Base-by-base conservation (phyloP, 1,284 basidiomycete genomes). In the Sporisorium exsertum region DNA sequence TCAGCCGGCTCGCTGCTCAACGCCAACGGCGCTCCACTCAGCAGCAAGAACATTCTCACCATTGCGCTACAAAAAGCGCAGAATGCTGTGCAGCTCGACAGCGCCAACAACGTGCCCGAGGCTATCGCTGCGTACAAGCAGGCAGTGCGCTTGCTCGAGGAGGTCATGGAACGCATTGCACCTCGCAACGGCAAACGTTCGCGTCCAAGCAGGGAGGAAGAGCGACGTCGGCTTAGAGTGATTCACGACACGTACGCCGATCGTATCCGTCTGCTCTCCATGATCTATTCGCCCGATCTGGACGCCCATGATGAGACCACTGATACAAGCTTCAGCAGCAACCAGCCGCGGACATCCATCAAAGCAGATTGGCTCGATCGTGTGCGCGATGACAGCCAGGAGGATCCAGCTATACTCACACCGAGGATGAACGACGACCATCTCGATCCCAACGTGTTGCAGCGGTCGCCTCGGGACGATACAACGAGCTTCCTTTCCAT, bases 241-340 rank as follows among this genome's bases (percentile, higher is more conserved):
- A 87, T 87, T 46, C 86, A 87, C 76, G 86, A 87, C 57, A 87
- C 86, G 1, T 87, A 87, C 65, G 82, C 82, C 24, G 86, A 87
- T 57, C 83, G 86, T 5, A 85, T 87, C 37, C 69, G 78, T 10
- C 74, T 86, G 69, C 77, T 87, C 45, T 78, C 81, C 8, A 69
- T 81, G 58, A 85, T 86, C 72, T 75, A 76, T 33, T 68, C 71
- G 5, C 77, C 79, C 3, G 65, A 60, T 12, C 26, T 58, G 5
- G 64, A 62, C 27, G 20, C 26, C 15, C 18, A 53, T 26, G 63
- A 58, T 10, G 55, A 68, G 42, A 58, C 42, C 15, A 53, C 27
- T 7, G 71, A 70, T 20, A 55, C 63, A 13, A 62, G 59, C 51
- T 67, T 58, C 51, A 55, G 51, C 58, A 52, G 59, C 62, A 43